Conservation (phyloP, 495 filamentous ascomycete species). For the Neurospora hispaniola region DNA sequence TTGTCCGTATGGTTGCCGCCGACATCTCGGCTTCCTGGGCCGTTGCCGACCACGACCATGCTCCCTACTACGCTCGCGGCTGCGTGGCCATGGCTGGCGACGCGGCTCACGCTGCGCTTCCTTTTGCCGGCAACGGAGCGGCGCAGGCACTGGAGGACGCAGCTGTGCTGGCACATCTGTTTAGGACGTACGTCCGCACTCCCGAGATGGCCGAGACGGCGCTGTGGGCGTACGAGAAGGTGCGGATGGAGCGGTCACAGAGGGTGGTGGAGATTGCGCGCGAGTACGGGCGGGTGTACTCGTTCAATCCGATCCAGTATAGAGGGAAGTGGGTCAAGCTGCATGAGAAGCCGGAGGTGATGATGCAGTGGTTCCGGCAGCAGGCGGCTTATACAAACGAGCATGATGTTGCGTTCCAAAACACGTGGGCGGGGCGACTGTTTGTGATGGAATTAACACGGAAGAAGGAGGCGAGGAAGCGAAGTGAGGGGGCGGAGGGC, state of each 20-base stretch:
- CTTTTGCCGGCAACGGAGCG: constrained; percentile 47
- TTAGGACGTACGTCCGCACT: constrained; percentile 11
- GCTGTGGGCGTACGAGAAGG: constrained; percentile 18
- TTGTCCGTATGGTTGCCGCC: constrained; percentile 22
- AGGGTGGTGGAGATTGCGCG: constrained; percentile 21
- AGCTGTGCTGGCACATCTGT: constrained; percentile 27
- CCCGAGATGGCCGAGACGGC: constrained; percentile 12
- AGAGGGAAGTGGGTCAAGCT: constrained; percentile 9
- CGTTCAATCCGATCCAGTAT: constrained; percentile 13
- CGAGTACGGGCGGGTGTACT: constrained; percentile 24
- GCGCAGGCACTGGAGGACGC: constrained; percentile 55
- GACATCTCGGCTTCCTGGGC: constrained; percentile 25
- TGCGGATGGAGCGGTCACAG: constrained; percentile 23
- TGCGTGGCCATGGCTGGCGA: constrained; percentile 46
- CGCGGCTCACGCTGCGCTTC: constrained; percentile 49
- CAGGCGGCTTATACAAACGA: constrained; percentile 25
- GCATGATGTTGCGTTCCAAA: constrained; percentile 22
- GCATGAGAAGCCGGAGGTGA: constrained; percentile 23
- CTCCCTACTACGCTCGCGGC: constrained; percentile 36
- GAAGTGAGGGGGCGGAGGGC: background rate
- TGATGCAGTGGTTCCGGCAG: constrained; percentile 19
- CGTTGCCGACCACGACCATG: constrained; percentile 39
- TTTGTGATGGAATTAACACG: background rate
- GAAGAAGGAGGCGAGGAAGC: background rate
- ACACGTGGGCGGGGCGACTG: constrained; percentile 8